Conservation (phyloP, 371 early-diverging fungal species). For the Apophysomyces sp. region DNA sequence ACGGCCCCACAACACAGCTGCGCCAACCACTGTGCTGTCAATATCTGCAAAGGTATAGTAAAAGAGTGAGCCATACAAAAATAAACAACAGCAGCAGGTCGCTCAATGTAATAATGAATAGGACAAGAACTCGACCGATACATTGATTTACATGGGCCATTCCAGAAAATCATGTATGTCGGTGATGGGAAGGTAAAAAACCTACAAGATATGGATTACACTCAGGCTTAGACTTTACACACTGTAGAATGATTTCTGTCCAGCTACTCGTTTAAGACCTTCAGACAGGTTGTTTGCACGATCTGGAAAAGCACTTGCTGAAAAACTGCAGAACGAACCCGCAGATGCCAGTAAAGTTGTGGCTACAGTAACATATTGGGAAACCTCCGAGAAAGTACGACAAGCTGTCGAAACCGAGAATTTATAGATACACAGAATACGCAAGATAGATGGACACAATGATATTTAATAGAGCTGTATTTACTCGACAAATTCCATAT, state of each 20-base stretch:
- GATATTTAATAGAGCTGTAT: neutral
- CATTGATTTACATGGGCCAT: slow-evolving; percentile 28
- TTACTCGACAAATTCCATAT: slow-evolving; percentile 52
- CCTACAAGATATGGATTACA: neutral
- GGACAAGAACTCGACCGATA: slow-evolving; percentile 40
- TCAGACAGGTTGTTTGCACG: slow-evolving; percentile 28
- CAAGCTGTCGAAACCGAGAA: slow-evolving; percentile 5
- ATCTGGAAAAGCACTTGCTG: slow-evolving; percentile 11
- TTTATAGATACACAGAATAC: neutral
- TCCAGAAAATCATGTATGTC: slow-evolving; percentile 35
- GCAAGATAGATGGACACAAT: neutral
- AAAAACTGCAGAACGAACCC: slow-evolving; percentile 8
- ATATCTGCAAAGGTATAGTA: slow-evolving; percentile 74
- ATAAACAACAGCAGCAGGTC: no score
- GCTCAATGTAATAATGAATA: neutral
- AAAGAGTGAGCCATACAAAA: no score
- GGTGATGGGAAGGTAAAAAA: slow-evolving; percentile 42
- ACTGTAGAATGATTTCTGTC: slow-evolving; percentile 44
- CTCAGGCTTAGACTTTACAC: neutral
- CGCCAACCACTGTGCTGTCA: slow-evolving; percentile 61
- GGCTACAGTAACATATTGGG: slow-evolving; percentile 24
- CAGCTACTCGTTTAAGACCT: slow-evolving; percentile 29
- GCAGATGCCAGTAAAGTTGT: slow-evolving; percentile 8
- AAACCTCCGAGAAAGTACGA: neutral
- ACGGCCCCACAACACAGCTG: slow-evolving; percentile 61